phyloP scores from a whole-genome alignment of 768 basidiomycete genomes.

The Russula sp. region DNA sequence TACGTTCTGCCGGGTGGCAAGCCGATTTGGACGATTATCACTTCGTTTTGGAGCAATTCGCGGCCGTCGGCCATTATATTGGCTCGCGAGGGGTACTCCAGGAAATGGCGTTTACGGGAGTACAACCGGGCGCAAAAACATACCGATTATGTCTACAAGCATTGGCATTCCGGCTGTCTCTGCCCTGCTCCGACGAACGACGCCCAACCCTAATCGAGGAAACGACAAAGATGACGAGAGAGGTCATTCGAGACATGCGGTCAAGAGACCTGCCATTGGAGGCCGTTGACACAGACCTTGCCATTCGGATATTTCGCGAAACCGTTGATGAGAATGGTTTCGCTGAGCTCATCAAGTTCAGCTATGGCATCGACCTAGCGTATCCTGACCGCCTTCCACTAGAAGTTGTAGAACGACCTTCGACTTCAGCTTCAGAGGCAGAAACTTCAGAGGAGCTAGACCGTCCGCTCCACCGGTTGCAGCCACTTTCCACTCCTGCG shows the following conservation, averaged over 20 bases:
- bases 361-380: constrained; percentile 74
- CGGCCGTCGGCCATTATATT: constrained; percentile 65
- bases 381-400: constrained; percentile 68
- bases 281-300: constrained; percentile 62
- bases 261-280: constrained; percentile 48
- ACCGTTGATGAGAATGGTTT: constrained; percentile 56
- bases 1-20: constrained; percentile 50
- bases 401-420: constrained; percentile 35
- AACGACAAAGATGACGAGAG: constrained; percentile 47
- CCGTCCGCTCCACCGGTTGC: constrained; percentile 35
- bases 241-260: constrained; percentile 59
- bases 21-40: constrained; percentile 65
- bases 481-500: constrained; percentile 49
- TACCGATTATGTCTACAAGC: constrained; percentile 66
- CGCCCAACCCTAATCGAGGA: constrained; percentile 42
- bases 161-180: constrained; percentile 60
- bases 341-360: constrained; percentile 57
- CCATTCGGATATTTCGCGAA: constrained; percentile 65
- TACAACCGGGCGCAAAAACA: constrained; percentile 53
- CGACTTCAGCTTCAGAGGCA: constrained; percentile 6
- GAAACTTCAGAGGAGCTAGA: constrained; percentile 39
- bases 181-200: constrained; percentile 49
- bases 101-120: constrained; percentile 49
- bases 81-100: constrained; percentile 60
- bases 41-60: constrained; percentile 70